Conservation (phyloP, 331 rosid species). For the Saraca asoca region DNA sequence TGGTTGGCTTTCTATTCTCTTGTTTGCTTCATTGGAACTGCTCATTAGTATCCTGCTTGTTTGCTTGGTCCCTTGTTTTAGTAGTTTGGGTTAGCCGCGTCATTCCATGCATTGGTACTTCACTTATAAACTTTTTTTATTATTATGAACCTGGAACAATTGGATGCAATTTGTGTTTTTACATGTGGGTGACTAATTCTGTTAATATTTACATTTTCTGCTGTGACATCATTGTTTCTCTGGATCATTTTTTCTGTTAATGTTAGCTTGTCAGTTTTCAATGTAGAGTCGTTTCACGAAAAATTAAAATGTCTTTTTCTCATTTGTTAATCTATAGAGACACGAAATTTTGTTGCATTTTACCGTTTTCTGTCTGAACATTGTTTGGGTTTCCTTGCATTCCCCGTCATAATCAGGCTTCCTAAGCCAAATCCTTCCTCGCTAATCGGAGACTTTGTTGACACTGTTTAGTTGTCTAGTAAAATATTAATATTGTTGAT, state of each 20-base stretch:
- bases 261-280: not conserved
- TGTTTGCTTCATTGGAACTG: conserved; percentile 72
- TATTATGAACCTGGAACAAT: conserved; percentile 53
- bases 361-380: too few relatives aligned
- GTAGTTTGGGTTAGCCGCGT: conserved; percentile 58
- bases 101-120: conserved; percentile 51
- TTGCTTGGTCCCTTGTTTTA: conserved; percentile 53
- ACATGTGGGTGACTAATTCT: conserved; percentile 48
- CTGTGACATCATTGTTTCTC: conserved; percentile 19
- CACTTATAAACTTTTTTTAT: conserved; percentile 40
- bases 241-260: conserved; percentile 4
- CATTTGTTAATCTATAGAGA: too few relatives aligned
- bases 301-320: too few relatives aligned
- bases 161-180: conserved; percentile 61
- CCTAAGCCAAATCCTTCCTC: too few relatives aligned
- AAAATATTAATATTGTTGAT: too few relatives aligned
- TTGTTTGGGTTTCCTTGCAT: too few relatives aligned
- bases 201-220: conserved; percentile 39
- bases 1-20: conserved; percentile 48
- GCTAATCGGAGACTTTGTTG: too few relatives aligned
- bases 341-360: too few relatives aligned
- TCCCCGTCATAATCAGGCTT: too few relatives aligned
- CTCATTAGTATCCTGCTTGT: conserved; percentile 59
- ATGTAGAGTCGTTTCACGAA: not conserved
- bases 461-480: too few relatives aligned